Percentiles rank a stretch among this genome's conserved stretches.
These are phyloP conservation scores for Ambrosia artemisiifolia DNA, from an alignment of 129 eudicot species.

Conservation along the genomic window DNA sequence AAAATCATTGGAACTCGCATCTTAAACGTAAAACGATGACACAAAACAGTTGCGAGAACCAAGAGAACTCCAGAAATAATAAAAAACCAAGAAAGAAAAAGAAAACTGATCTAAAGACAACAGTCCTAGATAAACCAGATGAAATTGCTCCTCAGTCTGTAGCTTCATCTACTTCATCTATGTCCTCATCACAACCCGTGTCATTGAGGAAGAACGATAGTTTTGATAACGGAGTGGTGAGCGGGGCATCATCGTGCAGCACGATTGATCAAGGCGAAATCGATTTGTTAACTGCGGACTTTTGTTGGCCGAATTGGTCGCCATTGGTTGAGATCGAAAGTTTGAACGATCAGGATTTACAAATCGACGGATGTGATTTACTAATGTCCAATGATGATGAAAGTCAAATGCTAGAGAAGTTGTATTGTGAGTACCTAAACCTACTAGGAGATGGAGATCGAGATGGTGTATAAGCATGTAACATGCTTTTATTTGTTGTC, in stretches of 20 bases:
- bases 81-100: too few species aligned
- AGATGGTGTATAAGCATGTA: background rate
- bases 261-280: background rate
- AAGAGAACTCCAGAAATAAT: too few species aligned
- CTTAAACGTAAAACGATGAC: conserved; percentile 25
- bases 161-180: too few species aligned
- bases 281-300: background rate
- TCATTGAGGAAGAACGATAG: too few species aligned
- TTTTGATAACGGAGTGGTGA: too few species aligned
- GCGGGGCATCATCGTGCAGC: conserved; percentile 5
- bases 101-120: too few species aligned
- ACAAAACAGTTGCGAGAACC: too few species aligned
- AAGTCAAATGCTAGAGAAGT: conserved; percentile 17
- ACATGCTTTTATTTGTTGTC: too few species aligned
- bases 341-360: background rate
- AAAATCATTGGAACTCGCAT: conserved; percentile 46
- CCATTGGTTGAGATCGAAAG: conserved; percentile 16
- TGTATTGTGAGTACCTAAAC: conserved; percentile 17
- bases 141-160: too few species aligned
- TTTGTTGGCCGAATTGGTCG: conserved; percentile 17
- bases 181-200: too few species aligned
- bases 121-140: too few species aligned
- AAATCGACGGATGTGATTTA: conserved; percentile 1
- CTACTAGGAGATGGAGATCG: conserved; percentile 19
- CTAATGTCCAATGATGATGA: conserved; percentile 10